phyloP scores from a whole-genome alignment of 1,284 basidiomycete species.

The Leccinum pallidistipes region DNA sequence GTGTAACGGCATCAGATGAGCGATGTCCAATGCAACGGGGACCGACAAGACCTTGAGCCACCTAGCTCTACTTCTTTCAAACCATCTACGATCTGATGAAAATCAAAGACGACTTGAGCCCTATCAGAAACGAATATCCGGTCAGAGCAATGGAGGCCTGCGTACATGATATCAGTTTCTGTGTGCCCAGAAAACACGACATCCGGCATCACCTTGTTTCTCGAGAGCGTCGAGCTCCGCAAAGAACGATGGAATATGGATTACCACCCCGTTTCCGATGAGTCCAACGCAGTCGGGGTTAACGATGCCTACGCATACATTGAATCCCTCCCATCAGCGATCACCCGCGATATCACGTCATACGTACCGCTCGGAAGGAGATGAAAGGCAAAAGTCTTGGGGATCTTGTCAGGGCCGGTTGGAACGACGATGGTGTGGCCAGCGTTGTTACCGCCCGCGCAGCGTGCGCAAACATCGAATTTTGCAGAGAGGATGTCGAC shows the following conservation, averaged over 20 bases:
- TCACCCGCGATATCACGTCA: neutral
- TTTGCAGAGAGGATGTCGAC: slow-evolving; percentile 91
- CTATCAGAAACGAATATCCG: slow-evolving; percentile 94
- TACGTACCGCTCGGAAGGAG: slow-evolving; percentile 84
- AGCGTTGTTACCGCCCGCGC: slow-evolving; percentile 98
- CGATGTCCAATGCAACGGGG: neutral
- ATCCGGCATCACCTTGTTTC: slow-evolving; percentile 66
- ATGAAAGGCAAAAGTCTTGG: slow-evolving; percentile 94
- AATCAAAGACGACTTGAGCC: slow-evolving; percentile 97
- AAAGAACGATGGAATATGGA: slow-evolving; percentile 96
- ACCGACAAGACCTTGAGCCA: slow-evolving; percentile 58
- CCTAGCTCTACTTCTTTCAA: slow-evolving; percentile 98
- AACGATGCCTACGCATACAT: slow-evolving; percentile 67
- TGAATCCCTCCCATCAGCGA: neutral
- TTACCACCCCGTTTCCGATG: slow-evolving; percentile 93
- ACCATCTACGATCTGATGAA: slow-evolving; percentile 99
- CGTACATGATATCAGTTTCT: neutral
- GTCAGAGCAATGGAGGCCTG: slow-evolving; percentile 84
- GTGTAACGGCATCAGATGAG: slow-evolving; percentile 8
- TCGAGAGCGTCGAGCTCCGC: slow-evolving; percentile 88
- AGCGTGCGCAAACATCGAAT: slow-evolving; percentile 92
- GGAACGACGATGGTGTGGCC: slow-evolving; percentile 97
- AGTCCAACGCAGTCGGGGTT: slow-evolving; percentile 87
- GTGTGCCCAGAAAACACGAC: neutral
- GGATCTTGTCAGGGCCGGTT: slow-evolving; percentile 61